phyloP scores from a whole-genome alignment of 495 filamentous ascomycete genomes.

The Hypoxylon cercidicola region DNA sequence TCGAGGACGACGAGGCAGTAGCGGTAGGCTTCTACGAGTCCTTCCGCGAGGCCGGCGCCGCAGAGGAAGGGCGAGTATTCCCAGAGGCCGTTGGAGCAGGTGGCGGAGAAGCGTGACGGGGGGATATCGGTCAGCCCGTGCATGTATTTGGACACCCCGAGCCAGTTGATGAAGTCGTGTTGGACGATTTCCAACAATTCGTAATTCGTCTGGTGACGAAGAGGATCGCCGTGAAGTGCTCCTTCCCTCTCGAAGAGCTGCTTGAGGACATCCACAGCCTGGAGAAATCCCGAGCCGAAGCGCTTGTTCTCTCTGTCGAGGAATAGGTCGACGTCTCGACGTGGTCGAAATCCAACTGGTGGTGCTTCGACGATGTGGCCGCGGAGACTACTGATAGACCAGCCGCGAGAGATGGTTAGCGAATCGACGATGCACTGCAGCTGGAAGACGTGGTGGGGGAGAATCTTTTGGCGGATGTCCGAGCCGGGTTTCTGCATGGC shows the following conservation, averaged over 20 bases:
- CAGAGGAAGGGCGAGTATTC: conserved; percentile 63
- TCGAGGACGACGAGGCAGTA: conserved; percentile 49
- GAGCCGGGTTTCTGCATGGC: conserved; percentile 55
- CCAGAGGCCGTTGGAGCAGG: conserved; percentile 59
- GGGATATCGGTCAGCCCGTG: conserved; percentile 48
- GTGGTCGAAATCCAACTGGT: conserved; percentile 45
- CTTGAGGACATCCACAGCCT: conserved; percentile 41
- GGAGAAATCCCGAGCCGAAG: conserved; percentile 33
- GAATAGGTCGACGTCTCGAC: conserved; percentile 58
- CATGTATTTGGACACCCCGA: conserved; percentile 57
- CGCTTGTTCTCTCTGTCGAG: conserved; percentile 48
- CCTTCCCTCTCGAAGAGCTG: conserved; percentile 45
- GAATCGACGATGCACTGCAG: conserved; percentile 61
- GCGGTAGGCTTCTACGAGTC: conserved; percentile 48
- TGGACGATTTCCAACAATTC: conserved; percentile 37
- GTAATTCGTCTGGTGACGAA: conserved; percentile 35
- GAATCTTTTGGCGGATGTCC: conserved; percentile 52
- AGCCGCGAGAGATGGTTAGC: conserved; percentile 53
- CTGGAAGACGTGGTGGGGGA: conserved; percentile 59
- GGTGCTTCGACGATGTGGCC: conserved; percentile 49
- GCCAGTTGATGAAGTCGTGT: conserved; percentile 52
- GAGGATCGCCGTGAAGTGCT: conserved; percentile 41
- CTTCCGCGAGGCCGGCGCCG: conserved; percentile 56
- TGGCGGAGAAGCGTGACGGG: conserved; percentile 55
- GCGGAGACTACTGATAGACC: conserved; percentile 45